Evolutionary conservation across 1,284 basidiomycete species (phyloP), one percentile per base, ranked within the genome.

Genomic region (Cryptococcus floricola): DNA sequence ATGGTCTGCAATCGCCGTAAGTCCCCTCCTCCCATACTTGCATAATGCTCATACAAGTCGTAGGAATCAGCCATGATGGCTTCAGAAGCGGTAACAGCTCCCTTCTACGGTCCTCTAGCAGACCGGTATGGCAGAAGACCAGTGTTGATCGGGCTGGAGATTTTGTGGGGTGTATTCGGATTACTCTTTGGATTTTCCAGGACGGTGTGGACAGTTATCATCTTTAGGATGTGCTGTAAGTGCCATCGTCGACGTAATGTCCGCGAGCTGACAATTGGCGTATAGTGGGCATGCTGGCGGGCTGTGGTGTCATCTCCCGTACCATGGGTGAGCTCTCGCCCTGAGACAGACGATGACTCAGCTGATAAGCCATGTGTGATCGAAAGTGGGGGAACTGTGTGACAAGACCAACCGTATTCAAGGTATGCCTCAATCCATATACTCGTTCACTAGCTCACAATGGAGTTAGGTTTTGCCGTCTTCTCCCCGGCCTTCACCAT

Each of bases 51-150:
- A 23, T 23, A 23, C 23, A 23, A 23, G 23, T 42, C 38, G 46
- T 31, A 73, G 71, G 71, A 74, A 56, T 68, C 66, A 1, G 52
- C 62, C 8, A 55, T 74, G 48, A 69, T 70, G 69, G 60, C 64
- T 1, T 63, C 69, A 4, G 71, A 74, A 60, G 61, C 70, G 1
- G 47, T 69, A n/a, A 50, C 65, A 1, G 71, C 70, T 2, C 71
- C 71, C 2, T 43, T 72, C 10, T 71, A 69, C 39, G 71, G 66
- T 0, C 65, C 67, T 1, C 46, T 74, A 4, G 68, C 65, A 4
- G 71, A 74, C 49, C 31, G 44, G 48, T 54, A 60, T 4, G 71
- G 71, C 0, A 58, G 71, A 34, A 49, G 69, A 42, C 64, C 71
- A 3, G 62, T 74, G n/a, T 58, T 74, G 48, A 52, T 72, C 19